Base-by-base conservation (phyloP, 768 basidiomycete species). In the Auriculariales sp. region DNA sequence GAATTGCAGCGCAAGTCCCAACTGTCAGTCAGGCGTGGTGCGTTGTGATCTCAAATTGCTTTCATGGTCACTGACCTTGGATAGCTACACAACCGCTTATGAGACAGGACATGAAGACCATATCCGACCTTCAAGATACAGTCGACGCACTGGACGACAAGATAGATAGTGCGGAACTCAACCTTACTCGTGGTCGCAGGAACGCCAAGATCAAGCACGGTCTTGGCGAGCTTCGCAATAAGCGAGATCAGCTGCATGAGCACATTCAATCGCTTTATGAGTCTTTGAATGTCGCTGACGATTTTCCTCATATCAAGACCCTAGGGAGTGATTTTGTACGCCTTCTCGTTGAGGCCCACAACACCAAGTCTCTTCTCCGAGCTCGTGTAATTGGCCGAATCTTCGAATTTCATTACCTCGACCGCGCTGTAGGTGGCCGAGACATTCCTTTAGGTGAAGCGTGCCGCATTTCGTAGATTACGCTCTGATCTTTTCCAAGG, bases 321-420 rank as follows among this genome's bases (percentile, higher is more conserved):
- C 31, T 67, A 4, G 52, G 59, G 12, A 47, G 62, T 3, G 56
- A 63, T 5, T 67, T 67, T 49, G 56, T 68, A 2, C 52, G 50
- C 3, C 59, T 54, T 0, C 61, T 71, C 0, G 48, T 71, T 1
- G 56, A 67, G 49, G 64, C 62, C 3, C 56, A 59, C 0, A 65
- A 70, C 50, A 56, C 68, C 22, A 72, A 71, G 49, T 64, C 67
- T 14, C 66, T 64, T 45, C 65, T 70, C 6, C 51, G 62, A 6
- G 64, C 64, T 48, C 53, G 56, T 10, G 64, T 62, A 1, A 58
- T 67, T 7, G 57, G 60, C 0, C 59, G 59, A 14, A 68, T 70
- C 36, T 64, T 65, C 27, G 66, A 68, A 39, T 66, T 64, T 62
- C 64, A 68, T 15, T 58, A 55, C 12, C 54, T 67, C 2, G 63